These are phyloP conservation scores for Penicillium thymicola DNA, from an alignment of 2,329 filamentous ascomycete genomes.

Conservation along the genomic window DNA sequence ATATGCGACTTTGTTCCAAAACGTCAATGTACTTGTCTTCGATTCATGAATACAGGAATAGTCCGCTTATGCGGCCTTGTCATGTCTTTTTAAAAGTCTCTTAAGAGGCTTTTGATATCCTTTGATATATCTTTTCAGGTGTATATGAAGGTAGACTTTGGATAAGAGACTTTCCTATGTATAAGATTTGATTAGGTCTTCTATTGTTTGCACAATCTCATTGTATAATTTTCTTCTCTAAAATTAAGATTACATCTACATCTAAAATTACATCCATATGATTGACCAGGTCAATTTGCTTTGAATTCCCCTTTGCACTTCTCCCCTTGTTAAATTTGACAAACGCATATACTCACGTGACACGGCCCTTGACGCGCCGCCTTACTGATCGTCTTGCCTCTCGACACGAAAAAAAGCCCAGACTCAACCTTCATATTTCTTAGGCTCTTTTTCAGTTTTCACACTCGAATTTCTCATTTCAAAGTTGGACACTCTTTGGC, in stretches of 20 bases:
- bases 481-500: neutral
- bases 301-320: neutral
- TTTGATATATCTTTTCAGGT: no score
- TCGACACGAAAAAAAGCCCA: conserved; percentile 24
- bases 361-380: conserved; percentile 30
- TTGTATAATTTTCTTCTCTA: neutral
- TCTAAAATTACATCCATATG: neutral
- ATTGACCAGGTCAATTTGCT: neutral
- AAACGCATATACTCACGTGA: conserved; percentile 30
- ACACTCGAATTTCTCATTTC: neutral
- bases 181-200: neutral
- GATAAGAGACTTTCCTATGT: no score
- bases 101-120: no score
- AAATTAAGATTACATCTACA: neutral
- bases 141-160: no score
- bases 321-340: conserved; percentile 1
- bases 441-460: neutral
- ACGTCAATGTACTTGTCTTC: conserved; percentile 16
- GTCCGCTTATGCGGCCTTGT: no score
- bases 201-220: conserved; percentile 6
- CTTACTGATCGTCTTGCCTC: conserved; percentile 29
- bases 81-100: no score
- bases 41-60: conserved; percentile 4
- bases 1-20: conserved; percentile 17
- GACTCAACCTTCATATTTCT: conserved; percentile 4